Conservation (phyloP, 768 basidiomycete species). For the Mrakia hoshinonis region DNA sequence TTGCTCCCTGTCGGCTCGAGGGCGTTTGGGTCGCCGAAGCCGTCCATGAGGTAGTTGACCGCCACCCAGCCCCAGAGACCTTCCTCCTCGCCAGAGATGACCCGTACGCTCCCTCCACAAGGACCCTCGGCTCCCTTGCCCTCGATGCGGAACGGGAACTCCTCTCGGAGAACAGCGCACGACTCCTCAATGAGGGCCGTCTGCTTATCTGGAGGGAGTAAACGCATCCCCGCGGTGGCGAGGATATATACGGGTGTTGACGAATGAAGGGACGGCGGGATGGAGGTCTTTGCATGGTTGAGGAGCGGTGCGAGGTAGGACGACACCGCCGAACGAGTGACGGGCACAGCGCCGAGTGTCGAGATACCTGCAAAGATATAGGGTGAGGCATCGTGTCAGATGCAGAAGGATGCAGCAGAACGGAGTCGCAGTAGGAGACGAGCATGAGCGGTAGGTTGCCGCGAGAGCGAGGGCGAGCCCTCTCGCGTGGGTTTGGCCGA, state of each 20-base stretch:
- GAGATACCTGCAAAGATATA: slow-evolving; percentile 73
- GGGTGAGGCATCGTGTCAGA: no score
- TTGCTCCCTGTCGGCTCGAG: slow-evolving; percentile 14
- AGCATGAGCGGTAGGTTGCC: no score
- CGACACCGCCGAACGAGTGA: slow-evolving; percentile 55
- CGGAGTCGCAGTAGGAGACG: no score
- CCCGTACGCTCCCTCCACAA: slow-evolving; percentile 83
- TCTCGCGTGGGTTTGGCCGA: background rate
- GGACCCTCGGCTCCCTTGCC: slow-evolving; percentile 63
- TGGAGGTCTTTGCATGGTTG: slow-evolving; percentile 65
- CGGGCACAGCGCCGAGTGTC: slow-evolving; percentile 48
- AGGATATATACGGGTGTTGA: slow-evolving; percentile 87
- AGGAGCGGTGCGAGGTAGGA: slow-evolving; percentile 73
- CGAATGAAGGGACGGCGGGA: slow-evolving; percentile 75
- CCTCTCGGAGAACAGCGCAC: slow-evolving; percentile 62
- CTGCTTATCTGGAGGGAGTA: slow-evolving; percentile 62
- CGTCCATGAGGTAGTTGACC: slow-evolving; percentile 97
- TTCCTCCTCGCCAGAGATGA: slow-evolving; percentile 97
- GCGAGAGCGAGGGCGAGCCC: background rate
- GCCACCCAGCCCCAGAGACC: slow-evolving; percentile 98
- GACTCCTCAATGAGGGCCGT: slow-evolving; percentile 62
- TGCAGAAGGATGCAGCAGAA: no score
- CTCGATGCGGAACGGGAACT: slow-evolving; percentile 66
- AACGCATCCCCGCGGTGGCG: slow-evolving; percentile 95
- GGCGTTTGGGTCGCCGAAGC: slow-evolving; percentile 50